Percentiles rank a stretch among this genome's conserved stretches.
Evolutionary conservation across 495 filamentous ascomycete species (phyloP).

Genomic region (Trichoderma erinaceum): DNA sequence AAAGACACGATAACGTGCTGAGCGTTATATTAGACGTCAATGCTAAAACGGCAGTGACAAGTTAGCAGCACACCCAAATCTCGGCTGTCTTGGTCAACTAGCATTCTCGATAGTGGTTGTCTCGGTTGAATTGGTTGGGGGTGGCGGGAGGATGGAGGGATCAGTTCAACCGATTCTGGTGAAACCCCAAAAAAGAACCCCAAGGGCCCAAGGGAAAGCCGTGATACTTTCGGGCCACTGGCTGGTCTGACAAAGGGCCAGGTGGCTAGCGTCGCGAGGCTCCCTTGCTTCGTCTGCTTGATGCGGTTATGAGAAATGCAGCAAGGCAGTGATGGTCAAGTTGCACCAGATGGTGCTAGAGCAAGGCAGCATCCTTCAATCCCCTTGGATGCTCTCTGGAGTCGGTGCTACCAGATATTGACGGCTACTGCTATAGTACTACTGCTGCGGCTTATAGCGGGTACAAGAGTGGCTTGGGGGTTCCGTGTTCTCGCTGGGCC

Average conservation of each 20-base stretch:
- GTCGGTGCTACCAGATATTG: background rate
- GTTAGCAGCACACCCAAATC: slow-evolving; percentile 2
- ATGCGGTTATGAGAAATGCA: background rate
- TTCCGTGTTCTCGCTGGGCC: background rate
- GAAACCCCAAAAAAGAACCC: background rate
- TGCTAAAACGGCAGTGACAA: too few relatives aligned
- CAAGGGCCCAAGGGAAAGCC: background rate
- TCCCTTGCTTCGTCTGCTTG: slow-evolving; percentile 1
- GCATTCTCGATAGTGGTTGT: background rate
- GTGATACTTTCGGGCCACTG: background rate
- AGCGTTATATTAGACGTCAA: too few relatives aligned
- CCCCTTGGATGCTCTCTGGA: too few relatives aligned
- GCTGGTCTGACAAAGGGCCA: background rate
- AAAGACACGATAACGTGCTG: too few relatives aligned
- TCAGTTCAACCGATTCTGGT: background rate
- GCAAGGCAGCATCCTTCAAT: too few relatives aligned
- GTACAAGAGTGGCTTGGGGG: background rate
- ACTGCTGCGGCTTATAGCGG: background rate
- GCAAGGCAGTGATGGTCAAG: background rate
- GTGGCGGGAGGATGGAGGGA: background rate
- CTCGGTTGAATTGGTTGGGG: background rate
- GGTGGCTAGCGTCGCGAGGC: background rate
- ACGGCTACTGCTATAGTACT: background rate
- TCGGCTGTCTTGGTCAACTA: background rate
- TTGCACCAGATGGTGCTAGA: background rate